These are phyloP conservation scores for Solanum dulcamara DNA, from an alignment of 257 asterid genomes.

Conservation along the genomic window DNA sequence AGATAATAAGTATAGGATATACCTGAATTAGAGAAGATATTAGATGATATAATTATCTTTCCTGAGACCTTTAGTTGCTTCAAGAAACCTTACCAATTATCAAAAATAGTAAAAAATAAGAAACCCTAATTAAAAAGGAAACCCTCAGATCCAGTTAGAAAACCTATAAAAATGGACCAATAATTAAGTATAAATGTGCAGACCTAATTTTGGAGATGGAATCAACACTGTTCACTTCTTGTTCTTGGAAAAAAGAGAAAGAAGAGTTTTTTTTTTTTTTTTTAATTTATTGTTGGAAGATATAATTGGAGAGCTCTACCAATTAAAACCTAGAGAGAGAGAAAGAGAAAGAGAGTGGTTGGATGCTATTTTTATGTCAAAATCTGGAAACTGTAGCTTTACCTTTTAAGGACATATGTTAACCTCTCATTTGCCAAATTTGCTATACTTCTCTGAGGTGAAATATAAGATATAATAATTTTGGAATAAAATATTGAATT, in stretches of 20 bases:
- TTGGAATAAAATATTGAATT: too few species aligned
- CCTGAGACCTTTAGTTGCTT: not conserved
- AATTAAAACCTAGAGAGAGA: not conserved
- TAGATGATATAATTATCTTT: not conserved
- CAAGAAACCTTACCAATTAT: not conserved
- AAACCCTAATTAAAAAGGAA: not conserved
- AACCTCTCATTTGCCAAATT: not conserved
- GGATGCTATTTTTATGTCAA: not conserved
- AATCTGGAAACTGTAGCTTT: not conserved
- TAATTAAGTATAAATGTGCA: not conserved
- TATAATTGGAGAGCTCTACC: not conserved
- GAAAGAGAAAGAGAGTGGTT: not conserved
- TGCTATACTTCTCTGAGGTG: not conserved
- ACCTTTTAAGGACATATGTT: not conserved
- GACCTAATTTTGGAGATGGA: not conserved
- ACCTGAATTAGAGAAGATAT: too few species aligned
- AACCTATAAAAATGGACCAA: not conserved
- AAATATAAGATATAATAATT: too few species aligned
- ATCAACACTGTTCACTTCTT: not conserved
- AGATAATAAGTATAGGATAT: too few species aligned
- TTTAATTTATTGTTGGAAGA: not conserved
- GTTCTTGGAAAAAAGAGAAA: not conserved
- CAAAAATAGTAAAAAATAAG: not conserved
- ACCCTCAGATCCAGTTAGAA: not conserved
- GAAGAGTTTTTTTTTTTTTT: too few species aligned